phyloP scores from a whole-genome alignment of 2,329 filamentous ascomycete species.

The Cladophialophora immunda region DNA sequence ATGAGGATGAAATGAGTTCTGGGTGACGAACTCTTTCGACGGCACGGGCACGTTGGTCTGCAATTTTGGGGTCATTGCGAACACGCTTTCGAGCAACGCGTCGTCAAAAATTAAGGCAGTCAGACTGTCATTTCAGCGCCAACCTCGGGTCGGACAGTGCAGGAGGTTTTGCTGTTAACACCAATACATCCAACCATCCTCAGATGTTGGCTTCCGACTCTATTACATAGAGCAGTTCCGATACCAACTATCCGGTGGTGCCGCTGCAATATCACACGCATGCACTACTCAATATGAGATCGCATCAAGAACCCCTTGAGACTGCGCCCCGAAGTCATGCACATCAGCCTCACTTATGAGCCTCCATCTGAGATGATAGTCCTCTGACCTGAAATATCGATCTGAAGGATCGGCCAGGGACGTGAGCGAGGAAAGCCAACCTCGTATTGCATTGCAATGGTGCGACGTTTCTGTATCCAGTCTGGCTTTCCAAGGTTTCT shows the following conservation, averaged over 20 bases:
- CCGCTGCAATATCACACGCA: too few relatives aligned
- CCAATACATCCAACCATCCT: background rate
- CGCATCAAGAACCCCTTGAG: background rate
- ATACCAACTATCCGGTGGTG: background rate
- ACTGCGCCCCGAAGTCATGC: background rate
- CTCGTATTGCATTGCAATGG: background rate
- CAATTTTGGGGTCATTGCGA: background rate
- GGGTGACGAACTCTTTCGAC: background rate
- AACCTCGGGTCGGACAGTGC: background rate
- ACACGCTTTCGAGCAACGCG: conserved; percentile 5
- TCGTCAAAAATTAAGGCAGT: background rate
- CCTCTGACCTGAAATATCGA: background rate
- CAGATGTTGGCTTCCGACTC: background rate
- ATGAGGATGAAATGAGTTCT: background rate
- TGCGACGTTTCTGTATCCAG: background rate
- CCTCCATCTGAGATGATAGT: too few relatives aligned
- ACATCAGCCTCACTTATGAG: background rate
- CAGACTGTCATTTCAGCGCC: background rate
- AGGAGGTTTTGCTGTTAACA: background rate
- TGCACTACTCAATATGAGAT: background rate
- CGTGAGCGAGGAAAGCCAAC: background rate
- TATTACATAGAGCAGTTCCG: background rate
- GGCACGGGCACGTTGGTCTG: background rate
- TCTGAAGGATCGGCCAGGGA: background rate
- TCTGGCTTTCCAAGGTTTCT: background rate